These are phyloP conservation scores for Diaporthe citrichinensis DNA, from an alignment of 2,329 filamentous ascomycete species.

Conservation along the genomic window DNA sequence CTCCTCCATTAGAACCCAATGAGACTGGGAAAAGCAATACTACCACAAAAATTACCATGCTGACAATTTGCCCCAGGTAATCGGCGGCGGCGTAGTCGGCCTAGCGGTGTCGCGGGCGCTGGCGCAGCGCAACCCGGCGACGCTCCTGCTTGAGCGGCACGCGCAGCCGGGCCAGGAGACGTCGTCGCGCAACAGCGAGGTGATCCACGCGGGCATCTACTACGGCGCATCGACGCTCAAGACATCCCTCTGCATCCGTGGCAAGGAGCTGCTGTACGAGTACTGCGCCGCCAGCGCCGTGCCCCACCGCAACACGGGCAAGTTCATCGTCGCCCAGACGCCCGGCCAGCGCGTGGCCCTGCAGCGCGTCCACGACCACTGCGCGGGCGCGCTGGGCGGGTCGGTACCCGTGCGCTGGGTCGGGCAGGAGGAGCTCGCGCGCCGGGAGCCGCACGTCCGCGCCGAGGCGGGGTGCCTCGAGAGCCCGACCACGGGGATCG, in stretches of 20 bases:
- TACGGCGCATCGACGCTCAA: slow-evolving; percentile 85
- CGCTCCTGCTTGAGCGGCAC: slow-evolving; percentile 87
- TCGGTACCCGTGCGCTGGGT: slow-evolving; percentile 83
- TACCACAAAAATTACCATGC: background rate
- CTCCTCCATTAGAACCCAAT: background rate
- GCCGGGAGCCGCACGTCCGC: slow-evolving; percentile 81
- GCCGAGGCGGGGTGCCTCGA: slow-evolving; percentile 84
- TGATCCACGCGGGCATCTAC: slow-evolving; percentile 96
- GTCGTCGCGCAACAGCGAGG: slow-evolving; percentile 91
- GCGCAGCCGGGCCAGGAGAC: slow-evolving; percentile 84
- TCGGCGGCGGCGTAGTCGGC: slow-evolving; percentile 79
- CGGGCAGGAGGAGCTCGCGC: slow-evolving; percentile 69
- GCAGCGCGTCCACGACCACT: slow-evolving; percentile 64
- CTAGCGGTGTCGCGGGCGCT: slow-evolving; percentile 84
- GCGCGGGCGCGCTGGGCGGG: slow-evolving; percentile 50
- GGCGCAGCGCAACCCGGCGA: slow-evolving; percentile 70
- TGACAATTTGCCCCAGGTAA: slow-evolving; percentile 56
- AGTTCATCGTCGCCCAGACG: slow-evolving; percentile 95
- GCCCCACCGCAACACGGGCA: slow-evolving; percentile 81
- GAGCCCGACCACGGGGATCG: slow-evolving; percentile 87
- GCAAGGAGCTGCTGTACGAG: slow-evolving; percentile 82
- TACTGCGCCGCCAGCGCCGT: slow-evolving; percentile 79
- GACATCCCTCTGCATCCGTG: slow-evolving; percentile 84
- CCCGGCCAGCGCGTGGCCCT: slow-evolving; percentile 76
- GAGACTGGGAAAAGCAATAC: background rate